Conservation (phyloP, 257 asterid genomes). For the Solanum appendiculatum region DNA sequence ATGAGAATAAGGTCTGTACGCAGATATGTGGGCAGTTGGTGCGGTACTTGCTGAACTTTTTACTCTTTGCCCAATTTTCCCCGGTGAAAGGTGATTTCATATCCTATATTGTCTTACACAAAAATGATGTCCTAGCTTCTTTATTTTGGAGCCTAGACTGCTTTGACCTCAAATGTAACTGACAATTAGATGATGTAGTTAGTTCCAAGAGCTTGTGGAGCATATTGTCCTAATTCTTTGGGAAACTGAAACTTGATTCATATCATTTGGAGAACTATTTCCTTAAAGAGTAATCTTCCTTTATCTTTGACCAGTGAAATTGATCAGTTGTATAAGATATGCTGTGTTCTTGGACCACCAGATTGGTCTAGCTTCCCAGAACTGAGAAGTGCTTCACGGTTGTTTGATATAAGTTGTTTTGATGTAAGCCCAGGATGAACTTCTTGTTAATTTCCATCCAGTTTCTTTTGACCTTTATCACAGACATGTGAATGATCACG, state of each 20-base stretch:
- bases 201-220: neutral
- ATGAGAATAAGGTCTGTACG: neutral
- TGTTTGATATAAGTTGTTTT: constrained; percentile 43
- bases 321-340: constrained; percentile 88
- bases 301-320: constrained; percentile 54
- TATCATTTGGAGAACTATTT: neutral
- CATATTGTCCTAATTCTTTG: neutral
- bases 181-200: neutral
- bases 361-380: constrained; percentile 77
- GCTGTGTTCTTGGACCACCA: constrained; percentile 81
- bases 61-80: constrained; percentile 78
- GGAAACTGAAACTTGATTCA: neutral
- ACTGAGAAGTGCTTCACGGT: constrained; percentile 54
- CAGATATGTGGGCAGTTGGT: constrained; percentile 99
- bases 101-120: constrained; percentile 3
- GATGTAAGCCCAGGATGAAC: constrained; percentile 38
- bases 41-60: constrained; percentile 94
- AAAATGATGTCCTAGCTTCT: neutral
- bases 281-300: neutral
- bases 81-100: constrained; percentile 82
- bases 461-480: neutral
- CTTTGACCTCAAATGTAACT: neutral
- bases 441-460: neutral
- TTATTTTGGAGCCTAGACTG: neutral
- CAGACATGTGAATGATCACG: neutral